phyloP scores from a whole-genome alignment of 2,329 filamentous ascomycete species.

The Didymella exigua region DNA sequence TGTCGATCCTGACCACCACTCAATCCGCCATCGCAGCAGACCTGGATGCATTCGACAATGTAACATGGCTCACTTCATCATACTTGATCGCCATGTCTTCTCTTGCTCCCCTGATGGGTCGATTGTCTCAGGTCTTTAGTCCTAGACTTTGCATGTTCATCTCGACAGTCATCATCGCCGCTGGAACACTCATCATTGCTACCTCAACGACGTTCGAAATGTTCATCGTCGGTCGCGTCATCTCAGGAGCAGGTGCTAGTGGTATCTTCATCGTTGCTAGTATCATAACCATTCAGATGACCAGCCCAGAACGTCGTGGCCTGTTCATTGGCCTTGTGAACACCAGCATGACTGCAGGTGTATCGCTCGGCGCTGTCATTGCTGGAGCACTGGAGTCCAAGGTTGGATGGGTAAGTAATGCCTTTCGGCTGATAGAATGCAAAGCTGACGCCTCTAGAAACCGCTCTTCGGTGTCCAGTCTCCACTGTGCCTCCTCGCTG shows the following conservation, averaged over 20 bases:
- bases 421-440: not conserved
- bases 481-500: constrained; percentile 66
- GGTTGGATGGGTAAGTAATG: constrained; percentile 69
- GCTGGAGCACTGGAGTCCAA: constrained; percentile 67
- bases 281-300: constrained; percentile 77
- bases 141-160: constrained; percentile 68
- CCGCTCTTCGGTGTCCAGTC: constrained; percentile 75
- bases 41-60: constrained; percentile 72
- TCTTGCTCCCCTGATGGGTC: constrained; percentile 71
- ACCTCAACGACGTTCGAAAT: constrained; percentile 62
- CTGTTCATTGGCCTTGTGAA: constrained; percentile 77
- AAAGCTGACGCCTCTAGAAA: constrained; percentile 55
- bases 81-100: constrained; percentile 65
- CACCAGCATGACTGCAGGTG: constrained; percentile 71
- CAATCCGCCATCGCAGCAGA: constrained; percentile 78
- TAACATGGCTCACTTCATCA: constrained; percentile 80
- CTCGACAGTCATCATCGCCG: constrained; percentile 63
- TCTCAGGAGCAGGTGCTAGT: constrained; percentile 72
- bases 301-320: constrained; percentile 69
- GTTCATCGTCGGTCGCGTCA: constrained; percentile 71
- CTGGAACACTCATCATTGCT: constrained; percentile 70
- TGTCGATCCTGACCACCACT: constrained; percentile 80
- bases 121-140: constrained; percentile 75
- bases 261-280: constrained; percentile 75
- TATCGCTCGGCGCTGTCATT: constrained; percentile 73